Conservation (phyloP, 2,329 filamentous ascomycete species). For the Sclerotinia subarctica region DNA sequence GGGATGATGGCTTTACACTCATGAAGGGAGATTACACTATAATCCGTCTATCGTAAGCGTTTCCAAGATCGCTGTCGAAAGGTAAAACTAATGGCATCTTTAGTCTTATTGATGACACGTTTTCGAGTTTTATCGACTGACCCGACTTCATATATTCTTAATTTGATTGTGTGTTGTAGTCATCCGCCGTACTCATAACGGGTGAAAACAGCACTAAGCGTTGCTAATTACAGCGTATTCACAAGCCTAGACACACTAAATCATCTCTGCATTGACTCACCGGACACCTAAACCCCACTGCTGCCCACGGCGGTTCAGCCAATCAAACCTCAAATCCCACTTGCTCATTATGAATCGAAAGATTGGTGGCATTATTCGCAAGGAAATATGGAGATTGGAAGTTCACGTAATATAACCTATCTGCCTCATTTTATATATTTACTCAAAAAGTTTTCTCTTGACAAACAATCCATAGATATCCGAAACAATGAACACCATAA, state of each 20-base stretch:
- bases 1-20: neutral
- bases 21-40: neutral
- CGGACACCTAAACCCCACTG: neutral
- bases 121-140: no score
- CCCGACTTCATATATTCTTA: no score
- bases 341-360: slow-evolving; percentile 19
- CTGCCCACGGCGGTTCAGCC: neutral
- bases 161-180: no score
- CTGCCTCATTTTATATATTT: no score
- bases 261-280: neutral
- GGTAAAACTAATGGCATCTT: no score
- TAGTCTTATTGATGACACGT: no score
- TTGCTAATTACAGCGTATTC: neutral
- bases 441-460: neutral
- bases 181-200: neutral
- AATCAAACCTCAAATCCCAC: neutral
- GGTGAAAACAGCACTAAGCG: no score
- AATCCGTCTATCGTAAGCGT: neutral
- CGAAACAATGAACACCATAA: slow-evolving; percentile 12
- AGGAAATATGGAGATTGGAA: neutral
- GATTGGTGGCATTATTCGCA: neutral
- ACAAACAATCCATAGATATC: neutral
- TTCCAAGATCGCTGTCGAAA: neutral
- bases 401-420: neutral
- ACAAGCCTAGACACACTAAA: neutral